These are phyloP conservation scores for Cucurbita argyrosperma DNA, from an alignment of 306 rosid genomes.

Conservation along the genomic window DNA sequence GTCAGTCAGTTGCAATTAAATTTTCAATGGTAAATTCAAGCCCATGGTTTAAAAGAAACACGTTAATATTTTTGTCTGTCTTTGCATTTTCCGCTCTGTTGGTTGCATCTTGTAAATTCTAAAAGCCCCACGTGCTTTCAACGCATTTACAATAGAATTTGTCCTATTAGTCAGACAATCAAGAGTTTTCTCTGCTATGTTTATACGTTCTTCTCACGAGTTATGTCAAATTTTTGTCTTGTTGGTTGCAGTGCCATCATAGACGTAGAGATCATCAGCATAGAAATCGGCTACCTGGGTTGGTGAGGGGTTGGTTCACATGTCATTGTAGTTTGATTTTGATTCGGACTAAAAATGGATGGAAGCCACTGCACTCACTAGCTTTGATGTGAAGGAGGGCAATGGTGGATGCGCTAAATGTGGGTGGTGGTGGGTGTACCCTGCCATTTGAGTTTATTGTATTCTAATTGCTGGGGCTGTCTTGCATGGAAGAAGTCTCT, in stretches of 20 bases:
- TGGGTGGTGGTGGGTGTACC: neutral
- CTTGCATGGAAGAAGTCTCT: neutral
- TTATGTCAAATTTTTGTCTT: neutral
- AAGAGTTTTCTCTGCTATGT: neutral
- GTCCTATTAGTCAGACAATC: neutral
- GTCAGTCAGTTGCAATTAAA: neutral
- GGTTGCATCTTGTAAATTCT: neutral
- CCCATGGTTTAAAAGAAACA: too few species aligned
- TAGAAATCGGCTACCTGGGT: neutral
- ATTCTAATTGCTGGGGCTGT: slow-evolving; percentile 7
- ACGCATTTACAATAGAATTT: neutral
- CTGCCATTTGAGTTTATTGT: slow-evolving; percentile 4
- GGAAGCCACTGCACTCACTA: neutral
- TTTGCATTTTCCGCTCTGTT: neutral
- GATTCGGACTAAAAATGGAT: neutral
- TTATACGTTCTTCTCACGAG: neutral
- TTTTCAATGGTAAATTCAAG: neutral
- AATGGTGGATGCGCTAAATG: neutral
- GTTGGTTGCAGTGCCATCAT: slow-evolving; percentile 4
- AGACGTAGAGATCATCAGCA: neutral
- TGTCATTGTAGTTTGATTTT: neutral
- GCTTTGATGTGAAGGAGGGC: neutral
- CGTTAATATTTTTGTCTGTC: neutral
- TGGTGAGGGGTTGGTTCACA: slow-evolving; percentile 4
- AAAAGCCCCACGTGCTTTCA: neutral